A percentile compares a stretch with the other conserved stretches of the same genome.
phyloP scores from a whole-genome alignment of 495 filamentous ascomycete genomes.

The Podospora fimiseda region DNA sequence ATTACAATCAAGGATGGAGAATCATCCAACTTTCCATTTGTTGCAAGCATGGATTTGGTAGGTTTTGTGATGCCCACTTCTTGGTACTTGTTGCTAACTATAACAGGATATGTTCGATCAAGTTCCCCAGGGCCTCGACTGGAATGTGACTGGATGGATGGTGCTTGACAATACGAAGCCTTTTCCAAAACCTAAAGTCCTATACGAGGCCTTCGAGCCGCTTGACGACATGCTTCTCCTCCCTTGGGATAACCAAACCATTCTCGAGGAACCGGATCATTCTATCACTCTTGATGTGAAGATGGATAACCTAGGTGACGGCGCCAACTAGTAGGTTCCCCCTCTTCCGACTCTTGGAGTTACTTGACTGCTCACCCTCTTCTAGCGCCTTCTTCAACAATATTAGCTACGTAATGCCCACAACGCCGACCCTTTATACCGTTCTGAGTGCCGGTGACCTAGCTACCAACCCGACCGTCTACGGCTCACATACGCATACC shows the following conservation, averaged over 20 bases:
- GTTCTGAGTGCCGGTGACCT: constrained; percentile 57
- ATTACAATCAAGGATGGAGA: constrained; percentile 61
- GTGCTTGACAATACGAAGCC: constrained; percentile 59
- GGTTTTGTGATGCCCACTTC: constrained; percentile 10
- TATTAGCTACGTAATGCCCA: constrained; percentile 65
- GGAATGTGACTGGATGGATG: constrained; percentile 75
- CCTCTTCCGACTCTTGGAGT: neutral
- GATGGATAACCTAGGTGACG: constrained; percentile 67
- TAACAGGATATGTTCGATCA: constrained; percentile 52
- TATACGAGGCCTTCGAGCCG: constrained; percentile 41
- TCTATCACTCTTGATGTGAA: constrained; percentile 56
- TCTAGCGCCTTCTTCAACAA: constrained; percentile 72
- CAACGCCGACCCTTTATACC: constrained; percentile 76
- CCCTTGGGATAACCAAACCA: constrained; percentile 54
- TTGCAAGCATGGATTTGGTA: constrained; percentile 56
- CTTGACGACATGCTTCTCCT: constrained; percentile 70
- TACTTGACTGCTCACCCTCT: neutral
- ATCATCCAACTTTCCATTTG: constrained; percentile 58
- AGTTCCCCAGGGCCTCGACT: constrained; percentile 58
- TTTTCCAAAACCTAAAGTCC: constrained; percentile 46
- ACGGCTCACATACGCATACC: constrained; percentile 66
- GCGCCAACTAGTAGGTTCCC: constrained; percentile 53
- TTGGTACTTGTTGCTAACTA: neutral
- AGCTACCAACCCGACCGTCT: constrained; percentile 59
- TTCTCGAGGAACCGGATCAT: constrained; percentile 53